Evolutionary conservation across 441 rosid genomes (phyloP).

Genomic region (Aquilaria agallochum): DNA sequence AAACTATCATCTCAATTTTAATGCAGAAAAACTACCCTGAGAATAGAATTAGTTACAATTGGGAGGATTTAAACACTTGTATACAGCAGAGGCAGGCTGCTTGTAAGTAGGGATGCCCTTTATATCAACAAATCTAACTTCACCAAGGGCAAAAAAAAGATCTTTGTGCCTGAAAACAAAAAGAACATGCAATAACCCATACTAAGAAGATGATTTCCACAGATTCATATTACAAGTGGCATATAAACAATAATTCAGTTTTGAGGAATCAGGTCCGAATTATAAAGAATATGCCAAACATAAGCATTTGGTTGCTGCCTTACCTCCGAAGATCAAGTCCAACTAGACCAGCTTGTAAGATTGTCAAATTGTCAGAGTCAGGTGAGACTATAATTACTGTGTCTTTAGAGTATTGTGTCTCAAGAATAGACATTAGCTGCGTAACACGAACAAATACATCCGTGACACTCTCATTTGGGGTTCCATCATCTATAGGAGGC

Average conservation of each 20-base stretch:
- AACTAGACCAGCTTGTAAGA: conserved; percentile 77
- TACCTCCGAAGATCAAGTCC: conserved; percentile 89
- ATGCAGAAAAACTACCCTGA: neutral
- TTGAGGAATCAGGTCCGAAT: neutral
- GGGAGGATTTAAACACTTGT: conserved; percentile 81
- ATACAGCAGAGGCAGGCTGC: conserved; percentile 82
- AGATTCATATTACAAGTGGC: neutral
- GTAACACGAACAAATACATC: conserved; percentile 92
- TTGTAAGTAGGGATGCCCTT: conserved; percentile 67
- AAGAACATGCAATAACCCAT: neutral
- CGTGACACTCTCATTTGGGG: conserved; percentile 82
- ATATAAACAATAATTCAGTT: too few relatives aligned
- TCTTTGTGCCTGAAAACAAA: conserved; percentile 63
- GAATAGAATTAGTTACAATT: conserved; percentile 42
- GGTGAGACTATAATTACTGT: conserved; percentile 75
- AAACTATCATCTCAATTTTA: neutral
- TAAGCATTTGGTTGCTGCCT: neutral
- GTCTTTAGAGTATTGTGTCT: conserved; percentile 84
- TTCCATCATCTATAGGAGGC: conserved; percentile 85
- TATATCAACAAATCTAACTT: conserved; percentile 69
- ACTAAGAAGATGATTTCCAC: neutral
- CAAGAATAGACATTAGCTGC: conserved; percentile 94
- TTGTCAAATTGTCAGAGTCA: conserved; percentile 88
- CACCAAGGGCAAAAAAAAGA: conserved; percentile 72
- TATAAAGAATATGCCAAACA: neutral